Conservation (phyloP, 1,284 basidiomycete species). For the Apiotrichum sp. region DNA sequence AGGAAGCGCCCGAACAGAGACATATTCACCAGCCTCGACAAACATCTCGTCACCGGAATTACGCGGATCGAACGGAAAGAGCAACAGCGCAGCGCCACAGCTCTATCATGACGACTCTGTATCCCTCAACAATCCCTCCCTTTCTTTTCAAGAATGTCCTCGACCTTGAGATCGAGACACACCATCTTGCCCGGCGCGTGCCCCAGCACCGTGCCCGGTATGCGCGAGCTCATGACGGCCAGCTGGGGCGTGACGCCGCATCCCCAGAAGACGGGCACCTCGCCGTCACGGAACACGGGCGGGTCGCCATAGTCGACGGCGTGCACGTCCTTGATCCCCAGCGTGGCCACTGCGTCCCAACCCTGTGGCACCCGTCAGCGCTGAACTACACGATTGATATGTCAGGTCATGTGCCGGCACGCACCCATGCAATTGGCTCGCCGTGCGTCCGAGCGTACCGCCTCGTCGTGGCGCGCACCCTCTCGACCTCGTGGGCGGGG, state of each 20-base stretch:
- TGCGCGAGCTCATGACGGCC: conserved; percentile 21
- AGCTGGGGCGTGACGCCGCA: conserved; percentile 38
- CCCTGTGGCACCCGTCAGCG: conserved; percentile 14
- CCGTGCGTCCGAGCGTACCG: conserved; percentile 32
- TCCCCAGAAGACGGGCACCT: conserved; percentile 40
- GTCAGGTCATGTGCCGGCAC: not conserved
- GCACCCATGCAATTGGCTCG: conserved; percentile 33
- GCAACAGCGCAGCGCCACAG: no score
- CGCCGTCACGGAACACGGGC: conserved; percentile 24
- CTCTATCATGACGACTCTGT: no score
- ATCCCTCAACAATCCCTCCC: no score
- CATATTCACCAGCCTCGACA: no score
- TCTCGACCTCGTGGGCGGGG: conserved; percentile 14
- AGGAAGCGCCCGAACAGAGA: no score
- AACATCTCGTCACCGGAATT: no score
- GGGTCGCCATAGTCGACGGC: conserved; percentile 32
- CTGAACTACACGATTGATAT: no score
- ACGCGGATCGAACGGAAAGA: no score
- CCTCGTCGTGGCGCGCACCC: conserved; percentile 24
- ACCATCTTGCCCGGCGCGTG: conserved; percentile 39
- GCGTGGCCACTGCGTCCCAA: conserved; percentile 18
- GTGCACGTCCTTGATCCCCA: conserved; percentile 30
- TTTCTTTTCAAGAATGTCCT: conserved; percentile 2
- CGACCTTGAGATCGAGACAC: conserved; percentile 22
- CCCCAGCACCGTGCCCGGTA: conserved; percentile 23